Conservation (phyloP, 2,329 filamentous ascomycete genomes). For the Emmonsia crescens region DNA sequence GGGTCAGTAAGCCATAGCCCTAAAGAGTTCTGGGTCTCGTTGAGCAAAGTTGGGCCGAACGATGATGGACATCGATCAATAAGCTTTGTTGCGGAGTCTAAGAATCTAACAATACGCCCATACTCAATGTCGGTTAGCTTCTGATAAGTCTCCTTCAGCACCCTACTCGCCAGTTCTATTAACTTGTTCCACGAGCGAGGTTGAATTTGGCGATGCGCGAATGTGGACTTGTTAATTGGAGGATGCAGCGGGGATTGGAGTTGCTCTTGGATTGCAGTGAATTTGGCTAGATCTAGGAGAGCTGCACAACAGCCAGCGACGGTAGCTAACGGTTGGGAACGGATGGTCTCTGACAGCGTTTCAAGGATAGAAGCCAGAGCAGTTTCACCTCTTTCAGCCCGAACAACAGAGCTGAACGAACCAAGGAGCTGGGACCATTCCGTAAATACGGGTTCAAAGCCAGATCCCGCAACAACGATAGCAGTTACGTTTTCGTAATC, state of each 20-base stretch:
- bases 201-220: neutral
- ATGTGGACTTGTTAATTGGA: neutral
- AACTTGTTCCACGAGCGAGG: slow-evolving; percentile 39
- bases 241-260: slow-evolving; percentile 16
- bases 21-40: slow-evolving; percentile 44
- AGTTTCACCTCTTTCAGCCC: slow-evolving; percentile 56
- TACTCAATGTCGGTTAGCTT: slow-evolving; percentile 31
- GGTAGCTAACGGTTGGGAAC: slow-evolving; percentile 11
- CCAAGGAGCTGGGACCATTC: slow-evolving; percentile 46
- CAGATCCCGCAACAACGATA: slow-evolving; percentile 52
- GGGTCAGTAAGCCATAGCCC: slow-evolving; percentile 27
- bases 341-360: slow-evolving; percentile 52
- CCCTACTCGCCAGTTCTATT: slow-evolving; percentile 47
- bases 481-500: slow-evolving; percentile 60
- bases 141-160: slow-evolving; percentile 47
- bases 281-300: slow-evolving; percentile 25
- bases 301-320: slow-evolving; percentile 27
- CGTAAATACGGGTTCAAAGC: slow-evolving; percentile 18
- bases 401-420: slow-evolving; percentile 46
- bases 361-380: slow-evolving; percentile 59
- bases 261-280: slow-evolving; percentile 17
- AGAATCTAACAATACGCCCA: slow-evolving; percentile 35
- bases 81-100: slow-evolving; percentile 46
- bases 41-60: slow-evolving; percentile 46
- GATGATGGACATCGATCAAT: slow-evolving; percentile 40